A percentile compares a stretch with the other conserved stretches of the same genome.
Evolutionary conservation across 1,139 yeast species (phyloP).

Genomic region (Starmera stellimalicola): DNA sequence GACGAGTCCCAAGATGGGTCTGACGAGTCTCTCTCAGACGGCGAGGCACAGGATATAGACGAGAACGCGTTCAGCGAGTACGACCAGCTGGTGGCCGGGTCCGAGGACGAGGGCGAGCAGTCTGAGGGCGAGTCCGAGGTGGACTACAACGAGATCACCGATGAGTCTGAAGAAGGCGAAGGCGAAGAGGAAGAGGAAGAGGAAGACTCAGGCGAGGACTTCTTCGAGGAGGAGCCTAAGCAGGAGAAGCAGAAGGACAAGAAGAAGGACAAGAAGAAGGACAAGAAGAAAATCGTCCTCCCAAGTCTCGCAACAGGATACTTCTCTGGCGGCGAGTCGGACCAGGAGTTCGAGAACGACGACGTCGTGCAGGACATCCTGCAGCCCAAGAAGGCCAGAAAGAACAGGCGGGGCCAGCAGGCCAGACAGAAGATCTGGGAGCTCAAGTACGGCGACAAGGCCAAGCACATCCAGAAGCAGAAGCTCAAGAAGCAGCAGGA

Average conservation of each 20-base stretch:
- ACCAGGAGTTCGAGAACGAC: slow-evolving; percentile 45
- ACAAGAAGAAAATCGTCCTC: slow-evolving; percentile 28
- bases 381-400: slow-evolving; percentile 35
- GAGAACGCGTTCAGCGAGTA: slow-evolving; percentile 55
- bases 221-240: slow-evolving; percentile 27
- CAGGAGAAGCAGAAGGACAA: slow-evolving; percentile 19
- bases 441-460: slow-evolving; percentile 69
- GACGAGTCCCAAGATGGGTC: slow-evolving; percentile 49
- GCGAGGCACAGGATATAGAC: slow-evolving; percentile 36
- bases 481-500: slow-evolving; percentile 42
- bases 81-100: slow-evolving; percentile 37
- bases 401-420: slow-evolving; percentile 92
- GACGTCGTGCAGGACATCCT: slow-evolving; percentile 47
- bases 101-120: slow-evolving; percentile 26
- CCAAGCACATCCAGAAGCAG: slow-evolving; percentile 74
- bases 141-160: slow-evolving; percentile 53
- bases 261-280: slow-evolving; percentile 18
- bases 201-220: slow-evolving; percentile 29
- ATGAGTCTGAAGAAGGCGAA: slow-evolving; percentile 48
- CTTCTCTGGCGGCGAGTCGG: slow-evolving; percentile 67
- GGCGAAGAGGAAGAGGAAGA: slow-evolving; percentile 23
- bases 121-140: slow-evolving; percentile 27
- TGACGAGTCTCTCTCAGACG: slow-evolving; percentile 27
- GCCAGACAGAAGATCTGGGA: slow-evolving; percentile 98
- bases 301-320: slow-evolving; percentile 76